Evolutionary conservation across 352 stramenopile species (phyloP).

Genomic region (Lagenidium sp.): DNA sequence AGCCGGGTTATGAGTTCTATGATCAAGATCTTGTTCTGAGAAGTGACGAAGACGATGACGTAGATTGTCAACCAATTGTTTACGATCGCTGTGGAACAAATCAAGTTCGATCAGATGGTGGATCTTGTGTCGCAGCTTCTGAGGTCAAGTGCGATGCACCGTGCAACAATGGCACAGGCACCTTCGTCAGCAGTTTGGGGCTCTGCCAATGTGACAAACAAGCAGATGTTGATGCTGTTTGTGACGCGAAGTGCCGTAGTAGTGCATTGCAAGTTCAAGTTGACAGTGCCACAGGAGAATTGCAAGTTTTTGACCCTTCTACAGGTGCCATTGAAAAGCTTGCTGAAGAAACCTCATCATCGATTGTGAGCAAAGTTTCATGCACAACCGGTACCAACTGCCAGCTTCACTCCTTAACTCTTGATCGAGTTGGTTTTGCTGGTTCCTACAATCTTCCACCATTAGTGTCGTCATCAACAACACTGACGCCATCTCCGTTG

Average conservation of each 20-base stretch:
- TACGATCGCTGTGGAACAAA: slow-evolving; percentile 71
- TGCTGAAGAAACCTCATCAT: slow-evolving; percentile 4
- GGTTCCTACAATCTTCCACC: slow-evolving; percentile 53
- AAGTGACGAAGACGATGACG: slow-evolving; percentile 75
- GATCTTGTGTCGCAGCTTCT: slow-evolving; percentile 43
- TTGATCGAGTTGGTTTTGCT: slow-evolving; percentile 40
- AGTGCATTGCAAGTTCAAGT: slow-evolving; percentile 43
- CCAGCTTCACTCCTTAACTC: slow-evolving; percentile 42
- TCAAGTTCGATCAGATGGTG: slow-evolving; percentile 69
- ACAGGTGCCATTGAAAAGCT: slow-evolving; percentile 17
- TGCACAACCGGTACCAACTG: slow-evolving; percentile 24
- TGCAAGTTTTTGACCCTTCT: slow-evolving; percentile 17
- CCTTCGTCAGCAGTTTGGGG: slow-evolving; percentile 65
- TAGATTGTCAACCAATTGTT: slow-evolving; percentile 90
- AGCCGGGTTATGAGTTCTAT: slow-evolving; percentile 89
- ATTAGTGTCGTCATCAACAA: slow-evolving; percentile 7
- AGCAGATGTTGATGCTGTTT: slow-evolving; percentile 65
- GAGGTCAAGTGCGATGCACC: slow-evolving; percentile 37
- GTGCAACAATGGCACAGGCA: slow-evolving; percentile 63
- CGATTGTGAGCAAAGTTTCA: slow-evolving; percentile 49
- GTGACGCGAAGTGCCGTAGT: slow-evolving; percentile 65
- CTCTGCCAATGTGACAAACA: slow-evolving; percentile 84
- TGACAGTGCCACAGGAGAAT: slow-evolving; percentile 16
- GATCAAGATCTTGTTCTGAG: slow-evolving; percentile 76
- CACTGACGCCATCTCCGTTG: not conserved